These are phyloP conservation scores for Carallia brachiata DNA, from an alignment of 345 rosid species.

Conservation along the genomic window DNA sequence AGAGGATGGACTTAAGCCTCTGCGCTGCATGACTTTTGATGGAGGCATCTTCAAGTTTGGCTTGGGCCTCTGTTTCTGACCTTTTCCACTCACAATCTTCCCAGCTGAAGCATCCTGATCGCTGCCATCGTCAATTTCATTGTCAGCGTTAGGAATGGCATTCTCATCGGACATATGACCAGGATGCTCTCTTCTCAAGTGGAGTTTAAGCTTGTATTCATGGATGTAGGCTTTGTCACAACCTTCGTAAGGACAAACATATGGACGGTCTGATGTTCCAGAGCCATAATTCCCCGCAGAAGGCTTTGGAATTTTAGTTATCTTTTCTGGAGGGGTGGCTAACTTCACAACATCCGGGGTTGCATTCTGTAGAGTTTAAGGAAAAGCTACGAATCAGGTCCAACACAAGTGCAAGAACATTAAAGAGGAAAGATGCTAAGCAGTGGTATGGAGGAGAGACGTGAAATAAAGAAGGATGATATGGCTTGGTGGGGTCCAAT, in stretches of 20 bases:
- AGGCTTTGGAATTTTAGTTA: constrained; percentile 54
- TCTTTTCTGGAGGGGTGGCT: constrained; percentile 67
- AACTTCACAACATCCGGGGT: constrained; percentile 59
- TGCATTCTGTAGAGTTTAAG: constrained; percentile 40
- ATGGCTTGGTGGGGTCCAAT: too few relatives aligned
- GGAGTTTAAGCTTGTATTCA: constrained; percentile 97
- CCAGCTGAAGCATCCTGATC: constrained; percentile 69
- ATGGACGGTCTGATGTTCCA: constrained; percentile 81
- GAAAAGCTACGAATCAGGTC: constrained; percentile 8
- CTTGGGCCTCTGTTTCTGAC: constrained; percentile 53
- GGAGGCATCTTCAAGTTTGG: constrained; percentile 70
- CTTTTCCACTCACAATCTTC: constrained; percentile 62
- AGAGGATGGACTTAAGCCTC: constrained; percentile 59
- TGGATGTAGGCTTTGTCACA: constrained; percentile 95
- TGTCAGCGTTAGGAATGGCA: constrained; percentile 46
- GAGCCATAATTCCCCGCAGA: constrained; percentile 53
- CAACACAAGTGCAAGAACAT: neutral
- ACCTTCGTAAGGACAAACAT: constrained; percentile 84
- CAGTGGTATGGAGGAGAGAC: neutral
- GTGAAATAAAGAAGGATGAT: neutral
- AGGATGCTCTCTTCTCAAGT: constrained; percentile 89
- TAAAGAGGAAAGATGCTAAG: neutral
- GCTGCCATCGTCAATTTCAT: constrained; percentile 77
- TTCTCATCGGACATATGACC: constrained; percentile 72
- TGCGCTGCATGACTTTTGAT: constrained; percentile 49